Conservation (phyloP, 2,329 filamentous ascomycete species). For the Sclerotinia borealis region DNA sequence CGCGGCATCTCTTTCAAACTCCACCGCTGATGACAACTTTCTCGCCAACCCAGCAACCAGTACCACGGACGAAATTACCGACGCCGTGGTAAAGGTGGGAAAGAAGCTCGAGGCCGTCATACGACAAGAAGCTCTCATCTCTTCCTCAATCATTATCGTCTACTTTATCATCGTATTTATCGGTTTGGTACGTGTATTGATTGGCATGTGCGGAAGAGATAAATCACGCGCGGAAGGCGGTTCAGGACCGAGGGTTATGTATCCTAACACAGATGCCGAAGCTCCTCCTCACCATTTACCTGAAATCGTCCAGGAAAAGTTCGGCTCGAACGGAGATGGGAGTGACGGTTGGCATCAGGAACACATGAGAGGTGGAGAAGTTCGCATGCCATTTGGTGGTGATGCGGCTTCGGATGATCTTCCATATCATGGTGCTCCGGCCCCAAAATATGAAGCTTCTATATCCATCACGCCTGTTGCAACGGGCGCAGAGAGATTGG, state of each 20-base stretch:
- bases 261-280: neutral
- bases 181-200: conserved; percentile 61
- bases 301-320: neutral
- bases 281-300: neutral
- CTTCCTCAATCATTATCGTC: conserved; percentile 63
- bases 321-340: neutral
- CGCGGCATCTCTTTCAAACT: conserved; percentile 50
- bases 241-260: conserved; percentile 11
- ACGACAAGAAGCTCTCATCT: conserved; percentile 73
- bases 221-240: conserved; percentile 57
- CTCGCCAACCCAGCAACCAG: conserved; percentile 68
- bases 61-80: conserved; percentile 75
- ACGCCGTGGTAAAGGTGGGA: conserved; percentile 65
- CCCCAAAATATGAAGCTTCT: neutral
- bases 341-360: neutral
- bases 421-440: neutral
- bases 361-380: neutral
- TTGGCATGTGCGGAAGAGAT: conserved; percentile 53
- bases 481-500: neutral
- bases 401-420: neutral
- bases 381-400: neutral
- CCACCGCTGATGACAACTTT: conserved; percentile 60
- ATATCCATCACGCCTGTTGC: neutral
- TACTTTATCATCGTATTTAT: conserved; percentile 74
- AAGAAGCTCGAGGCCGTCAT: conserved; percentile 62